Evolutionary conservation across 306 rosid species (phyloP), one percentile per base, ranked within the genome.

Genomic region (Carpinus fangiana): DNA sequence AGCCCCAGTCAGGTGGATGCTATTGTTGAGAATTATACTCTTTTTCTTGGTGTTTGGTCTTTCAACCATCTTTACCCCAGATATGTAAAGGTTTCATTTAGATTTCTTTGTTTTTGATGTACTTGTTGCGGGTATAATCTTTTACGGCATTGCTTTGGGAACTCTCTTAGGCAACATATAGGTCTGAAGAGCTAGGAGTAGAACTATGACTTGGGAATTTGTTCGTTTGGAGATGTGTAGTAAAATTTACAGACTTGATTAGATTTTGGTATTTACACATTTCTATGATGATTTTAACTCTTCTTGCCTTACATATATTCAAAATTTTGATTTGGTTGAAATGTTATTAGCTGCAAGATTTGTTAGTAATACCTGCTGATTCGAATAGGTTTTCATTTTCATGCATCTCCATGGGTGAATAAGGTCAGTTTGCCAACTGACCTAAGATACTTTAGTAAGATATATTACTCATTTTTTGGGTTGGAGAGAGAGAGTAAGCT

Each of bases 1-100:
- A 85, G 77, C 50, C 79, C 74, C 21, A 85, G 38, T 48, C 79
- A 4, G 83, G 82, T 12, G 88, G 88, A 75, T 85, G 88, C 77
- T 74, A 78, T 43, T 85, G 88, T 68, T 78, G 76, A 85, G 11
- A 75, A 73, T 54, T 80, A 28, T 77, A 67, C 71, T 57, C 20
- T 77, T 2, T 41, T 31, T 48, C 54, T 82, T 73, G 68, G 70
- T 41, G 69, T 76, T 83, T 77, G 66, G 72, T 59, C 71, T 81
- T 53, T 28, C 57, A 56, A 73, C 74, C 54, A 72, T 72, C 62
- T 72, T 79, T 78, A 54, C 52, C 68, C 72, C 76, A 68, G 55
- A 76, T 76, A 72, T 84, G 86, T 84, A 84, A 75, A 87, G 70
- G 74, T 78, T 75, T 73, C 73, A 14, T 46, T 68, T 69, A 9